Base-by-base conservation (phyloP, 441 rosid species). In the Populus hybrid region DNA sequence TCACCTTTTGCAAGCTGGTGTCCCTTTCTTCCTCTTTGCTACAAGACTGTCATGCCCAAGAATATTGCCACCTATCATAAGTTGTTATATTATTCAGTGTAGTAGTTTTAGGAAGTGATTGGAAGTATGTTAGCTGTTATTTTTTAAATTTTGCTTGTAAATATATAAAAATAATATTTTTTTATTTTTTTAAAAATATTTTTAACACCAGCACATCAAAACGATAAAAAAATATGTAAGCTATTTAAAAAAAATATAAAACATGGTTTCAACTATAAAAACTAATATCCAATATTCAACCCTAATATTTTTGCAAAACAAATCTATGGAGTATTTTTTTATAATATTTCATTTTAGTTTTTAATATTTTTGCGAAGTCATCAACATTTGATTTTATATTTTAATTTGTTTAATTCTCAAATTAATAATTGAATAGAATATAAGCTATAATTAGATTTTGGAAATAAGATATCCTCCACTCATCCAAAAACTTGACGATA, bases 1-100 rank as follows among this genome's bases (percentile, higher is more conserved):
- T 66, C 53, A 77, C 71, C 70, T 21, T 11, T 11, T n/a, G 53
- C 75, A 36, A 33, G 28, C 21, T 50, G 42, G 33, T 23, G 67
- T 64, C 63, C 3, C n/a, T 20, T 50, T 45, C 63, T 66, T 28
- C 11, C 33, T 67, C 45, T 23, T 18, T 11, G 23, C 14, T 35
- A 14, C 21, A 70, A 21, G 29, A 69, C 72, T 5, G 18, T 38
- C 42, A n/a, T 11, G 72, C 7, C 31, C 56, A 36, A 68, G 45
- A 53, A 18, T 6, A 18, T 18, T 6, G 61, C 1, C 61, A 1
- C 21, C n/a, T 50, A 18, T 18, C 61, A 0, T 53, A 18, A 53
- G 5, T 11, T 42, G 42, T 9, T 38, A 38, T 11, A 11, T 11
- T 11, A 1, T 11, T 11, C 4, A 11, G 50, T 42, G 50, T 10